These are phyloP conservation scores for Hyphodiscus hymeniophilus DNA, from an alignment of 495 filamentous ascomycete genomes.

Conservation along the genomic window DNA sequence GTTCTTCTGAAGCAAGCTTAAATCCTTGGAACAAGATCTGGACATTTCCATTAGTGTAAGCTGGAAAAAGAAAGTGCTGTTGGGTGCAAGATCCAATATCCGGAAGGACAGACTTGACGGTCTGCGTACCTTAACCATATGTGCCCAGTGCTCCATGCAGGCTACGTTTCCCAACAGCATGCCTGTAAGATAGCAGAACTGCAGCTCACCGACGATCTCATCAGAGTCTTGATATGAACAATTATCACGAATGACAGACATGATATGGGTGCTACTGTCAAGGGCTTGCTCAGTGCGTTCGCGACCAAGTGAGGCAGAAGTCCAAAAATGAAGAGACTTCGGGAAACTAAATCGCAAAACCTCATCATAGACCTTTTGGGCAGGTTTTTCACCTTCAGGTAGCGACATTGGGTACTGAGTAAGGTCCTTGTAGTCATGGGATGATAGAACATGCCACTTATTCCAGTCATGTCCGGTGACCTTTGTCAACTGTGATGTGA, in stretches of 20 bases:
- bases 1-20: conserved; percentile 43
- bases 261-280: conserved; percentile 36
- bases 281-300: conserved; percentile 64
- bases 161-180: conserved; percentile 77
- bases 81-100: background rate
- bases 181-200: conserved; percentile 76
- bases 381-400: too few species aligned
- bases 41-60: conserved; percentile 51
- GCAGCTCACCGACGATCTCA: conserved; percentile 75
- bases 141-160: conserved; percentile 84
- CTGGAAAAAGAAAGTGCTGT: background rate
- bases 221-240: conserved; percentile 30
- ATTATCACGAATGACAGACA: conserved; percentile 27
- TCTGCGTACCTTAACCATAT: conserved; percentile 41
- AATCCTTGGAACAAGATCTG: conserved; percentile 63
- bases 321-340: conserved; percentile 53
- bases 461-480: conserved; percentile 36
- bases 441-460: conserved; percentile 46
- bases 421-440: conserved; percentile 30
- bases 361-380: conserved; percentile 9
- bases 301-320: conserved; percentile 57
- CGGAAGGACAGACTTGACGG: background rate
- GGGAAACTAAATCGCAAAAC: conserved; percentile 47
- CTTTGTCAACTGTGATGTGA: conserved; percentile 31
- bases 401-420: too few species aligned